Evolutionary conservation across 257 asterid species (phyloP).

Genomic region (Solanum medicagineum): DNA sequence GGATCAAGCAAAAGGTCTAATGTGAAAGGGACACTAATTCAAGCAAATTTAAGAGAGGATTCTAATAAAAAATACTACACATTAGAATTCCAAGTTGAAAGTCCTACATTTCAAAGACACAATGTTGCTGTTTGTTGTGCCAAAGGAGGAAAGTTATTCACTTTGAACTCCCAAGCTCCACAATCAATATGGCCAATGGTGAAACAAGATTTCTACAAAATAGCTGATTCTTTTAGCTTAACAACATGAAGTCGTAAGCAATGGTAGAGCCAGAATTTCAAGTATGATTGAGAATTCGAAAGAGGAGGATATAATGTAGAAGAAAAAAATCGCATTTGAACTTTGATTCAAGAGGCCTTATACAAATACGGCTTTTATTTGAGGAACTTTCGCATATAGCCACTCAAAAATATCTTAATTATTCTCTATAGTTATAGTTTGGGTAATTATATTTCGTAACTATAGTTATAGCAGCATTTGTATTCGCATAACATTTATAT

Average conservation of each 20-base stretch:
- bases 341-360: not conserved
- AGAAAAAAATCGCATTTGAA: not conserved
- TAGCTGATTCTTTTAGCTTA: slow-evolving; percentile 51
- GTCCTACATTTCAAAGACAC: slow-evolving; percentile 46
- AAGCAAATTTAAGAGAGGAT: slow-evolving; percentile 47
- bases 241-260: not conserved
- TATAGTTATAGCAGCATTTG: no score
- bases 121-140: slow-evolving; percentile 75
- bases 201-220: slow-evolving; percentile 36
- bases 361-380: not conserved
- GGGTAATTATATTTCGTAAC: no score
- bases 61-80: slow-evolving; percentile 34
- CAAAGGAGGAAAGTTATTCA: slow-evolving; percentile 44
- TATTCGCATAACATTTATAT: no score
- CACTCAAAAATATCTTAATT: no score
- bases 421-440: no score
- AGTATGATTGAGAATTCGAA: not conserved
- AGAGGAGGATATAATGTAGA: not conserved
- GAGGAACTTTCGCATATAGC: no score
- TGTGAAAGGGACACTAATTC: slow-evolving; percentile 39
- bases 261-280: no score
- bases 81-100: slow-evolving; percentile 59
- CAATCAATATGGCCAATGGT: slow-evolving; percentile 62
- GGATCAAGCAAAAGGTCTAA: slow-evolving; percentile 26
- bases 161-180: slow-evolving; percentile 72